Base-by-base conservation (phyloP, 345 rosid species). In the Punica granatum region DNA sequence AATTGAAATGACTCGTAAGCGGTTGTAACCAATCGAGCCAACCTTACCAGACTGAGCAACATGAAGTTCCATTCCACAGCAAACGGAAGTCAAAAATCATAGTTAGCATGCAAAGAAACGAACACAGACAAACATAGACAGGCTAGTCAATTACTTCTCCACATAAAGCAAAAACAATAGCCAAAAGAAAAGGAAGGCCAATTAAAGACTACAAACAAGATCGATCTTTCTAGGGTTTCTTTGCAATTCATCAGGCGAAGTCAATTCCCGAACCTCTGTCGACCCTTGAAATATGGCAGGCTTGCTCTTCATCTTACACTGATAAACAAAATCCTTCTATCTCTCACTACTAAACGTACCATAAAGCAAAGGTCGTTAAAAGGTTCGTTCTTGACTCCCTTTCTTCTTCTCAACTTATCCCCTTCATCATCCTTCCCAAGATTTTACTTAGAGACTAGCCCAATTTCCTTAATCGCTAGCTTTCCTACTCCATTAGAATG, bases 331-430 rank as follows among this genome's bases (percentile, higher is more conserved):
- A 59, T 35, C 58, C n/a, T 19, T 16, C 2, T 14, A 46, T 46
- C 21, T 41, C 44, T 41, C 44, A 13, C 44, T 41, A n/a, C n/a
- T n/a, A n/a, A n/a, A n/a, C n/a, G n/a, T n/a, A 59, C 63, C 48
- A 63, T 19, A 43, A 23, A 9, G 37, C 41, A 56, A 58, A 68
- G 59, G 37, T 51, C 61, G 54, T 31, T 21, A 39, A 53, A 64
- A 34, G 73, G 73, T 70, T 66, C 73, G 73, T 63, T 70, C 73
- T 70, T 70, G 73, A 70, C 73, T 70, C 64, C 67, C 41, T 37
- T 10, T 51, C 6, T 5, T 13, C n/a, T n/a, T 7, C 3, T 4
- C 26, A 51, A 7, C 23, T 21, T 21, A 23, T 37, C 5, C 41
- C 41, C 61, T 35, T 46, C 19, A 35, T 34, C 0, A 4, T 46